These are phyloP conservation scores for Mortierella sp. DNA, from an alignment of 371 early-diverging fungal genomes.

Conservation along the genomic window DNA sequence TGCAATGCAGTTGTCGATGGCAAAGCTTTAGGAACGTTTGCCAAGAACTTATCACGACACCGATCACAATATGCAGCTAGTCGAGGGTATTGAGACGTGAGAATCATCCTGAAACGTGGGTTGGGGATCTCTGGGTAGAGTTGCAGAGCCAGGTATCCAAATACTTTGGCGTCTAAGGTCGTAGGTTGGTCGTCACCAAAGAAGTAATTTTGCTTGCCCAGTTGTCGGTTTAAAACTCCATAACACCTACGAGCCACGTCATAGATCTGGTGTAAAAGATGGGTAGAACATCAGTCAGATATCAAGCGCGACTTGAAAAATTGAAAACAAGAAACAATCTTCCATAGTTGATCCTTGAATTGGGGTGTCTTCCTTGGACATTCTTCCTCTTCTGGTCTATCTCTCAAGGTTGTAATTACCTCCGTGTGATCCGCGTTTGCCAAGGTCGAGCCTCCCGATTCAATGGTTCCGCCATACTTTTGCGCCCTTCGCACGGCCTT, in stretches of 20 bases:
- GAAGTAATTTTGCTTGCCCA: constrained; percentile 72
- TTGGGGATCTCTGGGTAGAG: constrained; percentile 73
- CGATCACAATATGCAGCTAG: constrained; percentile 71
- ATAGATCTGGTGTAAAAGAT: constrained; percentile 61
- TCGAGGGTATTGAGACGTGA: constrained; percentile 67
- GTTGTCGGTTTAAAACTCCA: constrained; percentile 61
- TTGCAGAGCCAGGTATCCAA: constrained; percentile 75
- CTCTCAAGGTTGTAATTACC: constrained; percentile 6
- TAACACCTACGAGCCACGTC: constrained; percentile 67
- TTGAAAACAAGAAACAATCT: too few species aligned
- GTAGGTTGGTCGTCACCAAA: constrained; percentile 61
- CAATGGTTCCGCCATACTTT: constrained; percentile 32
- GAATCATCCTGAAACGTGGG: constrained; percentile 66
- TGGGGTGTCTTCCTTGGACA: neutral
- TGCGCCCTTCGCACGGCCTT: constrained; percentile 21
- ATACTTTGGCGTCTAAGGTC: constrained; percentile 74
- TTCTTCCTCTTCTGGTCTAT: neutral
- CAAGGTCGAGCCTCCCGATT: constrained; percentile 41
- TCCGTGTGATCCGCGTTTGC: constrained; percentile 14
- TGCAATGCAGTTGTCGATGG: neutral
- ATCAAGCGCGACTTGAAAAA: neutral
- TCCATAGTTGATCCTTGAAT: too few species aligned
- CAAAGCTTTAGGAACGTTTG: constrained; percentile 9
- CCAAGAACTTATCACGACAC: constrained; percentile 23
- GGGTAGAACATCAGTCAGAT: neutral